phyloP scores from a whole-genome alignment of 495 filamentous ascomycete genomes.

The Xylaria acuta region DNA sequence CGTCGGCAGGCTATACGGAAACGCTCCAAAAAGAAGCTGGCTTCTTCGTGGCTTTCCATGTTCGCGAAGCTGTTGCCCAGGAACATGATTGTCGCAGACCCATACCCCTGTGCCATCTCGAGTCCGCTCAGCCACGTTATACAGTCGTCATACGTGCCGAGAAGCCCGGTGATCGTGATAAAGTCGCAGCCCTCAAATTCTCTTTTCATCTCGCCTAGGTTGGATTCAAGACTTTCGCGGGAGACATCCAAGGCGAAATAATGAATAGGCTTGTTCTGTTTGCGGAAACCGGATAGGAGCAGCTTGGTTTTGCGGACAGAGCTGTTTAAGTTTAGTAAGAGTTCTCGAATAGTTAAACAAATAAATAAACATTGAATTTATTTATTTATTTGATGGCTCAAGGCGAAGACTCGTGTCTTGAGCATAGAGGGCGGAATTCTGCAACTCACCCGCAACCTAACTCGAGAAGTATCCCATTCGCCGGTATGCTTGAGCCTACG shows the following conservation, averaged over 20 bases:
- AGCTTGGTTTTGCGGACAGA: conserved; percentile 12
- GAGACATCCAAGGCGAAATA: conserved; percentile 18
- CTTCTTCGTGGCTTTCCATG: neutral
- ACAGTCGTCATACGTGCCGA: conserved; percentile 16
- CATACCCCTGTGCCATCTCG: neutral
- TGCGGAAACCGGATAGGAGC: conserved; percentile 1
- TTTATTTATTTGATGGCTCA: no score
- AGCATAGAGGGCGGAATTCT: neutral
- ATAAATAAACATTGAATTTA: no score
- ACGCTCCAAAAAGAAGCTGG: conserved; percentile 10
- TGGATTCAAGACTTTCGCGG: conserved; percentile 7
- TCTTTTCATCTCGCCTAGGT: neutral
- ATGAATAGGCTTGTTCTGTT: conserved; percentile 4
- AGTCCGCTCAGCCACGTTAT: conserved; percentile 5
- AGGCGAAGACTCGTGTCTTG: no score
- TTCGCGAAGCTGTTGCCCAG: conserved; percentile 19
- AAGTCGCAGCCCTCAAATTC: neutral
- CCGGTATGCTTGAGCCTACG: neutral
- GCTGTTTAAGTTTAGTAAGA: neutral
- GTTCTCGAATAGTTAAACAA: neutral
- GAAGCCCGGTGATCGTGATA: conserved; percentile 14
- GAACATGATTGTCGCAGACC: conserved; percentile 13
- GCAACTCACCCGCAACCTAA: conserved; percentile 16
- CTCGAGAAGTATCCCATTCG: conserved; percentile 7
- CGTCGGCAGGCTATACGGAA: neutral